Evolutionary conservation across 257 asterid genomes (phyloP).

Genomic region (Solanum virginianum): DNA sequence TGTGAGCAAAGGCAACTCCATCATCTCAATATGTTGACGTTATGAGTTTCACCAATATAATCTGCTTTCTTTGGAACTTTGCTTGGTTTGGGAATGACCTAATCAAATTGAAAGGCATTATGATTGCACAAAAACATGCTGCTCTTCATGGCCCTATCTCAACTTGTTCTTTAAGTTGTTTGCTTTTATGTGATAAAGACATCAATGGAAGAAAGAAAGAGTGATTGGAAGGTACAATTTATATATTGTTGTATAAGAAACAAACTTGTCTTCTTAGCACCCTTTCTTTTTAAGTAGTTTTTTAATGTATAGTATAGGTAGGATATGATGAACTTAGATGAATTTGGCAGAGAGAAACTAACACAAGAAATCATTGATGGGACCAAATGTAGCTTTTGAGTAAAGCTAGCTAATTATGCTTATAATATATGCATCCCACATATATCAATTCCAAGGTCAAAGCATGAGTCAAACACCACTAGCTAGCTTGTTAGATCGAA

Average conservation of each 20-base stretch:
- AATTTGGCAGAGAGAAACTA: neutral
- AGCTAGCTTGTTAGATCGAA: conserved; percentile 20
- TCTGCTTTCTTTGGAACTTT: conserved; percentile 23
- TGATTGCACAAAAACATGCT: conserved; percentile 51
- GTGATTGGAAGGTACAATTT: conserved; percentile 14
- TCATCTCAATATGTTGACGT: conserved; percentile 4
- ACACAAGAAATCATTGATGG: conserved; percentile 26
- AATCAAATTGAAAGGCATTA: conserved; percentile 61
- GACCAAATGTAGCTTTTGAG: conserved; percentile 42
- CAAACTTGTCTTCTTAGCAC: neutral
- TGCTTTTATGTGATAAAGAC: conserved; percentile 56
- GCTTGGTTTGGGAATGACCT: conserved; percentile 43
- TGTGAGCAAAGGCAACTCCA: conserved; percentile 62
- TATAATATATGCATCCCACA: conserved; percentile 23
- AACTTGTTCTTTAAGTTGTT: conserved; percentile 64
- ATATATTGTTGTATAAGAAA: neutral
- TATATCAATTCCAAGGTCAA: conserved; percentile 36
- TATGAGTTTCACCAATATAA: conserved; percentile 20
- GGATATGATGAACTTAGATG: conserved; percentile 13
- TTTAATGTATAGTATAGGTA: neutral
- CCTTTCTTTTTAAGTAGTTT: neutral
- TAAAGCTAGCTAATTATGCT: conserved; percentile 51
- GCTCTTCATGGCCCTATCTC: conserved; percentile 68
- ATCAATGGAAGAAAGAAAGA: conserved; percentile 5
- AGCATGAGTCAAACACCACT: conserved; percentile 41